Evolutionary conservation across 805 yeast genomes (phyloP), one percentile per base, ranked within the genome.

Genomic region (Wickerhamiella dianesei): DNA sequence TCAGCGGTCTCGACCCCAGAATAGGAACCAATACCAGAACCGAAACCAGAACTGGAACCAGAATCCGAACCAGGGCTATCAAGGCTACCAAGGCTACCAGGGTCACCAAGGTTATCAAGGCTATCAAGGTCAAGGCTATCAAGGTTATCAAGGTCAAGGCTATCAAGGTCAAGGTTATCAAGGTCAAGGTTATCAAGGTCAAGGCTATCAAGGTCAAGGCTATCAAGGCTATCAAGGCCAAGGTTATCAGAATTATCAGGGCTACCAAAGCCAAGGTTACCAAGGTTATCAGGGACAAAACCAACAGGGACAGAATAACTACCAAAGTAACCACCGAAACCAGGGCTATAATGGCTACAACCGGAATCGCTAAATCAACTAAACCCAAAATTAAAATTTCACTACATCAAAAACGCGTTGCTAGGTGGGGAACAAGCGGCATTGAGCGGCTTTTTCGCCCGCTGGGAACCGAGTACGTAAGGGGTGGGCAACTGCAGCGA

Each of bases 1-100:
- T 21, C 42, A 48, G 21, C 42, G 44, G 36, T 29, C 50, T 40
- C 44, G 37, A 40, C 20, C 36, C 35, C 14, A 14, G 36, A 48
- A 64, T 67, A 43, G 61, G 64, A 35, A 63, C 22, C 35, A 43
- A 14, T 36, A 41, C 4, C 13, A 47, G 9, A 25, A 47, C 40
- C 45, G 42, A 22, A 44, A 48, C 35, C 29, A 46, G n/a, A n/a
- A n/a, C n/a, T n/a, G n/a, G n/a, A n/a, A n/a, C n/a, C n/a, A n/a
- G n/a, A n/a, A n/a, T n/a, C n/a, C n/a, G n/a, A n/a, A n/a, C 44
- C 50, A 48, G 37, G 53, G 45, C 13, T 43, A 46, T 29, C 47
- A 49, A 18, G 49, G 50, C 22, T 29, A 51, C 44, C 45, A 44
- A 25, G 56, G 51, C 19, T 21, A 44, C 12, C 36, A 52, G 4